Base-by-base conservation (phyloP, 345 rosid species). In the Kandelia obovata region DNA sequence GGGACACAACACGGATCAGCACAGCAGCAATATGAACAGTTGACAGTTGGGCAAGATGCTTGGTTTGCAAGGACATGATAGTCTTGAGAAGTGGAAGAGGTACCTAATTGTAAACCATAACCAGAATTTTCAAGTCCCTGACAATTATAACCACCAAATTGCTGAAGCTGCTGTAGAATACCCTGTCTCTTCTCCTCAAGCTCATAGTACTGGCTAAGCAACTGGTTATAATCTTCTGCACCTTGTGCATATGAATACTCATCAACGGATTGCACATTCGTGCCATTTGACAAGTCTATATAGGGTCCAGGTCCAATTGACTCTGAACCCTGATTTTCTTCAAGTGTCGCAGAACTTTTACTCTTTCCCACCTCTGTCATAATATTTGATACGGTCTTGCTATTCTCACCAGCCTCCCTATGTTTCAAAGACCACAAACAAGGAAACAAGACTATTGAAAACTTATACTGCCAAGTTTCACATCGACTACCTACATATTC, bases 161-260 rank as follows among this genome's bases (percentile, higher is more conserved):
- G 86, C 52, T 84, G 77, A 67, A 86, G 82, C 74, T 75, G 84
- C 66, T 78, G 80, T 17, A 86, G 70, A 71, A 88, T 62, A 72
- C 30, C 62, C 71, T 83, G 87, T 73, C 82, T 82, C 83, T 81
- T 81, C 64, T 83, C 88, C 73, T 88, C 92, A 16, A 88, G 68
- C 72, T 84, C 90, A 71, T 86, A 83, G 72, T 88, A 88, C 71
- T 84, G 76, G n/a, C n/a, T 60, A 10, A 85, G 82, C 49, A 86
- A 70, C 69, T 69, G 77, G 65, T 85, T 83, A 71, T 83, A 83
- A 59, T 74, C 86, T 53, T 83, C 81, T 6, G 71, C 10, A 34
- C 62, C 76, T 66, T 79, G 83, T 57, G 69, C 37, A 64, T 69
- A 52, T 0, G 67, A 69, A 77, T 47, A 63, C 52, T 30, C 77